A percentile compares a stretch with the other conserved stretches of the same genome.
phyloP scores from a whole-genome alignment of 163 green algal species.

The Scenedesmus sp. region DNA sequence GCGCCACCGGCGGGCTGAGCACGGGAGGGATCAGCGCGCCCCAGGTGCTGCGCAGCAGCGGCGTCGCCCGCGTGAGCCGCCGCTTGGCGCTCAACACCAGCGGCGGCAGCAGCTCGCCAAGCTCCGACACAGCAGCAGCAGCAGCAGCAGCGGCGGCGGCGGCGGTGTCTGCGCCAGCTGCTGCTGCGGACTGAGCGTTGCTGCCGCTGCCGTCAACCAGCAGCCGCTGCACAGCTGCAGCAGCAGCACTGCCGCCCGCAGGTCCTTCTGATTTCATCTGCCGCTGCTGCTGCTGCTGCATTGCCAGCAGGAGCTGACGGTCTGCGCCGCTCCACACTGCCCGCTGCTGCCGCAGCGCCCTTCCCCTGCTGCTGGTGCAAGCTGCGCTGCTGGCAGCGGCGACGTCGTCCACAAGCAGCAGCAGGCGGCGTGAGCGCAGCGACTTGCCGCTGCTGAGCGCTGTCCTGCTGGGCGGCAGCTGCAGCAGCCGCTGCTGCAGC shows the following conservation, averaged over 20 bases:
- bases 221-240: neutral
- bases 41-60: constrained; percentile 44
- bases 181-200: neutral
- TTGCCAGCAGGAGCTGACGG: neutral
- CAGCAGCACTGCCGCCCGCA: neutral
- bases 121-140: neutral
- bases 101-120: constrained; percentile 36
- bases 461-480: constrained; percentile 31
- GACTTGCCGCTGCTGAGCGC: neutral
- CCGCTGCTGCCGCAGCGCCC: neutral
- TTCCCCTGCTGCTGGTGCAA: constrained; percentile 16
- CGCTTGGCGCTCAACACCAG: constrained; percentile 24
- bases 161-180: too few relatives aligned
- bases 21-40: constrained; percentile 53
- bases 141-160: neutral
- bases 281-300: constrained; percentile 38
- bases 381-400: constrained; percentile 37
- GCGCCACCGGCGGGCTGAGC: constrained; percentile 30
- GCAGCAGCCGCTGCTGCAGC: constrained; percentile 40
- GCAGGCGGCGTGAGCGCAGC: neutral
- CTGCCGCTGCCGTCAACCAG: neutral
- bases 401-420: constrained; percentile 46
- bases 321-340: constrained; percentile 36
- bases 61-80: neutral
- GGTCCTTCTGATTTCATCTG: neutral